Percentiles rank a stretch among this genome's conserved stretches.
These are phyloP conservation scores for Claviceps capensis DNA, from an alignment of 2,329 filamentous ascomycete species.

Conservation along the genomic window DNA sequence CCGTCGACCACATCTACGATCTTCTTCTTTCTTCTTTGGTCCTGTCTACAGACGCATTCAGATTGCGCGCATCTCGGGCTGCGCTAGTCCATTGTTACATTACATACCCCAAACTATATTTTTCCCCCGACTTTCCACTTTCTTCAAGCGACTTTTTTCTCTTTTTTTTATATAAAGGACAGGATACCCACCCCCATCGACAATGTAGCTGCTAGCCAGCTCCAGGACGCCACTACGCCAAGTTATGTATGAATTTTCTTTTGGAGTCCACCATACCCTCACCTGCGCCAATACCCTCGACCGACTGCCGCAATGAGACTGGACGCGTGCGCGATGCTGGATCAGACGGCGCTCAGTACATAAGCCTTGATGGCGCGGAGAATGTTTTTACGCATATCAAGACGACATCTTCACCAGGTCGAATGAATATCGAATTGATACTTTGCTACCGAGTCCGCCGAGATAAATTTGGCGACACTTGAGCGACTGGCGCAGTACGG, in stretches of 20 bases:
- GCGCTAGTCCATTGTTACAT: not conserved
- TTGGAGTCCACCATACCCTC: not conserved
- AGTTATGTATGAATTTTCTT: not conserved
- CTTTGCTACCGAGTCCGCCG: not conserved
- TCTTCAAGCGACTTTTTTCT: not conserved
- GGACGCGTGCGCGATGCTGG: not conserved
- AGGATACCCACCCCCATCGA: conserved; percentile 4
- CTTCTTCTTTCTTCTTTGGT: not conserved
- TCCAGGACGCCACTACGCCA: not conserved
- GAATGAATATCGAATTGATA: not conserved
- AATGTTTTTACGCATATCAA: not conserved
- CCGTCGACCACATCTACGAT: not conserved
- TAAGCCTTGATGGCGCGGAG: not conserved
- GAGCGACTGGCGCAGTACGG: not conserved
- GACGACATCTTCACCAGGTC: not conserved
- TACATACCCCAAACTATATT: not conserved
- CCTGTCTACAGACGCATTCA: not conserved
- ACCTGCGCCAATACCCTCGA: not conserved
- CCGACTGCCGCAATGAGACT: not conserved
- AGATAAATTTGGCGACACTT: not conserved
- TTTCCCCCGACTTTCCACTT: too few relatives aligned
- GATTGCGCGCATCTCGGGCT: not conserved
- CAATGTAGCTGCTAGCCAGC: not conserved
- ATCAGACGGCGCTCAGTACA: not conserved
- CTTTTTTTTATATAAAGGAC: not conserved